Percentiles rank a stretch among this genome's conserved stretches.
Conservation (phyloP, 495 filamentous ascomycete genomes). For the Trichoderma asperelloides region DNA sequence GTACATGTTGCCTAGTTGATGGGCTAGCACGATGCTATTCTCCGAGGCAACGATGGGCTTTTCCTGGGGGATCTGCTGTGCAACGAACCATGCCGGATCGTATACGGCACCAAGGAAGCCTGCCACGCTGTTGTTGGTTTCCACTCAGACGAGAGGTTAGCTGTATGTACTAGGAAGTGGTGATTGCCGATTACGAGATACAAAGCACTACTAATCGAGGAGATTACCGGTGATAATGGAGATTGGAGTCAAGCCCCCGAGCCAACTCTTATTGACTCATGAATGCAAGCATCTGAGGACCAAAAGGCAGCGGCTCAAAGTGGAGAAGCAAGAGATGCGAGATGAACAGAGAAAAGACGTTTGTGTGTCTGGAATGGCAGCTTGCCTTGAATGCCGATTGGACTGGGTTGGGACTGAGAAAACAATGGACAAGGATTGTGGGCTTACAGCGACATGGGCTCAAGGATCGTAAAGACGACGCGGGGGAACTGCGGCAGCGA, state of each 20-base stretch:
- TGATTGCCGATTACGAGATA: neutral
- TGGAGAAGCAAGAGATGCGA: neutral
- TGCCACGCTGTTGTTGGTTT: constrained; percentile 32
- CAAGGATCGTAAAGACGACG: constrained; percentile 51
- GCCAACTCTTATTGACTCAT: no score
- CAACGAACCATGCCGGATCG: constrained; percentile 48
- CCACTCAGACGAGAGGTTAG: neutral
- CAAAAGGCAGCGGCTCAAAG: no score
- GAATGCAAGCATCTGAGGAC: no score
- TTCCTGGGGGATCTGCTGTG: constrained; percentile 45
- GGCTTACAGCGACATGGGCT: constrained; percentile 59
- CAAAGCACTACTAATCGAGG: no score
- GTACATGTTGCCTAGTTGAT: constrained; percentile 59
- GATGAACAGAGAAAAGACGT: neutral
- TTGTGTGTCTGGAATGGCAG: no score
- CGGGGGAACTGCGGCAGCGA: constrained; percentile 42
- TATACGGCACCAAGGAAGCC: constrained; percentile 49
- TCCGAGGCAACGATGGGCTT: constrained; percentile 17
- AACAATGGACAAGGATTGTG: neutral
- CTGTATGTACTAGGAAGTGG: neutral
- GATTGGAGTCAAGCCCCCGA: no score
- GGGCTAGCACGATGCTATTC: constrained; percentile 29
- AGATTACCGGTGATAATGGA: no score
- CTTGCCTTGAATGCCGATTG: constrained; percentile 2
- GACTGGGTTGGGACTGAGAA: neutral